A percentile compares a stretch with the other conserved stretches of the same genome.
Conservation (phyloP, 176 grass and related monocot species). For the Musa itinerans region DNA sequence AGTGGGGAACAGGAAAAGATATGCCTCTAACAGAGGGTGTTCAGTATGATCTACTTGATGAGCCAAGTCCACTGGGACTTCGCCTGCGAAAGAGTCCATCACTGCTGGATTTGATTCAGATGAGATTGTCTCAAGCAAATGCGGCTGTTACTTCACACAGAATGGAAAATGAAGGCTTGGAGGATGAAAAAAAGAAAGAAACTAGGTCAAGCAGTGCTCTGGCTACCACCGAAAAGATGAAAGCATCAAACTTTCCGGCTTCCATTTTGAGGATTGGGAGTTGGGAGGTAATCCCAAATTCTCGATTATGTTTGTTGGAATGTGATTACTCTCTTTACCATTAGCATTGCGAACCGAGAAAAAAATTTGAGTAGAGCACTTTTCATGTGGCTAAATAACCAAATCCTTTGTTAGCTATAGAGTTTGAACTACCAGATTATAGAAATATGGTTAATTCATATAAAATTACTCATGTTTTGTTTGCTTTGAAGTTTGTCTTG, state of each 20-base stretch:
- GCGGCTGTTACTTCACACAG: constrained; percentile 17
- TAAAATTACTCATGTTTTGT: too few relatives aligned
- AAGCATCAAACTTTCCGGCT: constrained; percentile 83
- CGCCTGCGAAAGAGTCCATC: constrained; percentile 57
- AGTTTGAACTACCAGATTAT: too few relatives aligned
- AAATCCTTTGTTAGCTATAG: not conserved
- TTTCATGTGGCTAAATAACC: not conserved
- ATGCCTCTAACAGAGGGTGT: constrained; percentile 9
- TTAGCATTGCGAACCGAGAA: not conserved
- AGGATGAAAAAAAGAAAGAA: constrained; percentile 30
- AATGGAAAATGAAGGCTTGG: constrained; percentile 11
- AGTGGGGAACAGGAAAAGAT: not conserved
- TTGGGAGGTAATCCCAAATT: constrained; percentile 60
- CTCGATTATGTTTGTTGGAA: not conserved
- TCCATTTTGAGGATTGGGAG: constrained; percentile 61
- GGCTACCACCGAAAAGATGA: constrained; percentile 37
- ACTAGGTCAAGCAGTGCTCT: constrained; percentile 11
- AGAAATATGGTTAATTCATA: too few relatives aligned
- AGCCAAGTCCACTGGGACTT: constrained; percentile 57
- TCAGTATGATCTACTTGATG: constrained; percentile 36
- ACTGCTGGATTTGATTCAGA: constrained; percentile 55
- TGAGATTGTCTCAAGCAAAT: constrained; percentile 35
- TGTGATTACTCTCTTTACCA: not conserved
- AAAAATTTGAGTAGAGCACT: not conserved
- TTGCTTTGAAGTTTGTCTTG: too few relatives aligned